Percentiles rank a stretch among this genome's conserved stretches.
phyloP scores from a whole-genome alignment of 2,329 filamentous ascomycete species.

The Xenosphaeropsis pyriputrescens region DNA sequence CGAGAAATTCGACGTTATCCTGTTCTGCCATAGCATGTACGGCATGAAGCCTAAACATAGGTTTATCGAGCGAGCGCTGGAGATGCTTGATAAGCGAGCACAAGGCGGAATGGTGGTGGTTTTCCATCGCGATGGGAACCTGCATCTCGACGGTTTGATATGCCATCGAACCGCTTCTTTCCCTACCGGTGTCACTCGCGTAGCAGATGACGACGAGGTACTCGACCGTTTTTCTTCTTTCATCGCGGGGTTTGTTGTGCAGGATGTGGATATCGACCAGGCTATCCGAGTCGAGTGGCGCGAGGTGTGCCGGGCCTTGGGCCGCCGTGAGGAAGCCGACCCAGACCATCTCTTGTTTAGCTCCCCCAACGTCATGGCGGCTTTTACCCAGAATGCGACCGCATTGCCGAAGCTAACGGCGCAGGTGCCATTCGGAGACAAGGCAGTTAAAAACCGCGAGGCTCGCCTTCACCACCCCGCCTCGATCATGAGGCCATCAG shows the following conservation, averaged over 20 bases:
- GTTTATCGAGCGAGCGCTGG: constrained; percentile 29
- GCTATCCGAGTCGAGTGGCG: constrained; percentile 28
- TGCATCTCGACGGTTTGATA: constrained; percentile 31
- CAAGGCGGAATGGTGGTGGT: constrained; percentile 30
- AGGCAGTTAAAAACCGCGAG: too few relatives aligned
- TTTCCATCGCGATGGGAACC: constrained; percentile 33
- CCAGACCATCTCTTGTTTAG: constrained; percentile 29
- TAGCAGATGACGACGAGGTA: constrained; percentile 27
- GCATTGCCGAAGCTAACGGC: constrained; percentile 25
- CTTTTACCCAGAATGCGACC: constrained; percentile 31
- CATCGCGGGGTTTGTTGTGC: constrained; percentile 28
- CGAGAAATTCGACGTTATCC: constrained; percentile 34
- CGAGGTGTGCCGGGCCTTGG: constrained; percentile 32
- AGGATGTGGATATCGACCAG: constrained; percentile 19
- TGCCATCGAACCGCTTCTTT: constrained; percentile 30
- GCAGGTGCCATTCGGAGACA: too few relatives aligned
- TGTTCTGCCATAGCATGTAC: constrained; percentile 53
- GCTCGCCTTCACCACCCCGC: too few relatives aligned
- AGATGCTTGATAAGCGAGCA: constrained; percentile 26
- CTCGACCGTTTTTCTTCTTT: constrained; percentile 38
- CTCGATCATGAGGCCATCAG: too few relatives aligned
- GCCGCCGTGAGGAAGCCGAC: constrained; percentile 21
- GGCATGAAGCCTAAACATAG: constrained; percentile 34
- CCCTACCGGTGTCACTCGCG: constrained; percentile 25
- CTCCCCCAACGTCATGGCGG: constrained; percentile 31